A percentile compares a stretch with the other conserved stretches of the same genome.
Evolutionary conservation across 179 eudicot species (phyloP).

Genomic region (Gypsophila paniculata): DNA sequence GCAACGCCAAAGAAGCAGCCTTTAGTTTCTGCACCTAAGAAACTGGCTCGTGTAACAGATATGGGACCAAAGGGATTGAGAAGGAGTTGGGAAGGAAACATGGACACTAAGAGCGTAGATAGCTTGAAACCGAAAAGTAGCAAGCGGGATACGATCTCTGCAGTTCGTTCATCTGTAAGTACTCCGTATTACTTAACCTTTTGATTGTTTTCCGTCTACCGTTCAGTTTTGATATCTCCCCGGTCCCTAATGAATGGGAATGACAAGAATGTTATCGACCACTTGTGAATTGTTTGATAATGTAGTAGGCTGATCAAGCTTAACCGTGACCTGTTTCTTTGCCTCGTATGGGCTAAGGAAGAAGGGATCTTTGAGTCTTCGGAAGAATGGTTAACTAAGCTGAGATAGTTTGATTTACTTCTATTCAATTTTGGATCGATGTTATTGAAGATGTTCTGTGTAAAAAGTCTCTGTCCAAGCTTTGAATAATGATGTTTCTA

Average conservation of each 20-base stretch:
- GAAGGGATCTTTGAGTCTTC: not conserved
- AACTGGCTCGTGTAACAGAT: conserved; percentile 52
- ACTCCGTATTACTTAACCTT: conserved; percentile 15
- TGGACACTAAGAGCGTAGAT: conserved; percentile 56
- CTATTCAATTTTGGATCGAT: not conserved
- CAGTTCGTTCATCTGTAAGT: conserved; percentile 66
- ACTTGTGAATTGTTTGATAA: not conserved
- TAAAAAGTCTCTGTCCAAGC: not conserved
- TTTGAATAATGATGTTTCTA: not conserved
- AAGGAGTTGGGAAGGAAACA: conserved; percentile 91
- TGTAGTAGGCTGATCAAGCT: not conserved
- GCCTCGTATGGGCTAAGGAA: not conserved
- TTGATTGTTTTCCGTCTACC: not conserved
- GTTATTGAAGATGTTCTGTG: not conserved
- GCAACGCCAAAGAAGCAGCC: conserved; percentile 41
- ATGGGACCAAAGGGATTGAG: conserved; percentile 80
- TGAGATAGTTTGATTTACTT: no score
- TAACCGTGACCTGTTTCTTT: not conserved
- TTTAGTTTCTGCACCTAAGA: conserved; percentile 45
- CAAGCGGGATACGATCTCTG: conserved; percentile 49
- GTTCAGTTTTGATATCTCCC: not conserved
- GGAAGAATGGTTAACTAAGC: not conserved
- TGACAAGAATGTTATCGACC: not conserved
- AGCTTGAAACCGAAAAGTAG: conserved; percentile 44
- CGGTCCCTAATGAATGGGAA: not conserved